phyloP scores from a whole-genome alignment of 345 rosid species.

The Excoecaria agallocha region DNA sequence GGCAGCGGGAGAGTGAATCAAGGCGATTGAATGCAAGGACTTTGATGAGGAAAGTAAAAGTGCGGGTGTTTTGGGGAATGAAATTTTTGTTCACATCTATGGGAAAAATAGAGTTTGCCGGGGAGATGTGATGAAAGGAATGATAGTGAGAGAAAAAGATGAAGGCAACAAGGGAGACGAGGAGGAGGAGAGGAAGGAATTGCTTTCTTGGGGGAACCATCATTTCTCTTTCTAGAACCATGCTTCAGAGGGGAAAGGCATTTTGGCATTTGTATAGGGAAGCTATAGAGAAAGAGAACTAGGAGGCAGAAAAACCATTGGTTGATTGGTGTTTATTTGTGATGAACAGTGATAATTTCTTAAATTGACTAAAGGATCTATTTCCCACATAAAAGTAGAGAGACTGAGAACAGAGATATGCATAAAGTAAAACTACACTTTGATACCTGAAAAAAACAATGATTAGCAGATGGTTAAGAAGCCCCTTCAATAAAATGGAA shows the following conservation, averaged over 20 bases:
- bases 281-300: neutral
- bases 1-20: constrained; percentile 82
- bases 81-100: neutral
- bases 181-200: constrained; percentile 20
- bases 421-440: neutral
- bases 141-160: constrained; percentile 14
- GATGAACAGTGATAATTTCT: neutral
- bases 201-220: constrained; percentile 23
- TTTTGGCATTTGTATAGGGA: neutral
- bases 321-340: no score
- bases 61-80: neutral
- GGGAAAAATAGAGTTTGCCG: neutral
- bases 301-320: neutral
- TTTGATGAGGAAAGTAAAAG: constrained; percentile 65
- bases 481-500: neutral
- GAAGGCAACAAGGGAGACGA: constrained; percentile 12
- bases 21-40: constrained; percentile 84
- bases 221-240: constrained; percentile 1
- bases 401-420: neutral
- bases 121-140: neutral
- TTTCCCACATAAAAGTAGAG: neutral
- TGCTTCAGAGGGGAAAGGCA: neutral
- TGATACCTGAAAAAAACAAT: neutral
- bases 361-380: neutral
- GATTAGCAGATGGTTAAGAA: neutral